Evolutionary conservation across 108 stramenopile genomes (phyloP).

Genomic region (Skeletonema grethae): DNA sequence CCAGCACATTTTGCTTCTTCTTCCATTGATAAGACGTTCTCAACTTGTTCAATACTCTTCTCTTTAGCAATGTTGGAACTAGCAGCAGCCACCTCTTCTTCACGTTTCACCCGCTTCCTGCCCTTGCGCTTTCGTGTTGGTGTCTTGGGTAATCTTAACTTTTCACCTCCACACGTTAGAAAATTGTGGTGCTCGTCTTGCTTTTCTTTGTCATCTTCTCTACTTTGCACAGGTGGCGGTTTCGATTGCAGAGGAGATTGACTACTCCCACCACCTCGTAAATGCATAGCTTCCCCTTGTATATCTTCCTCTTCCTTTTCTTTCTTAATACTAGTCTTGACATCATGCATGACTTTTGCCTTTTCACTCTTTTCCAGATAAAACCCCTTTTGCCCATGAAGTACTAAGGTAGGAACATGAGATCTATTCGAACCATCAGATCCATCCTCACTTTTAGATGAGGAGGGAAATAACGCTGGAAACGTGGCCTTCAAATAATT

Average conservation of each 20-base stretch:
- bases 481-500: conserved; percentile 36
- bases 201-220: background rate
- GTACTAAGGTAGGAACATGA: conserved; percentile 67
- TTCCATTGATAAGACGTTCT: background rate
- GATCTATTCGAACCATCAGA: conserved; percentile 6
- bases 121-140: conserved; percentile 6
- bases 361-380: conserved; percentile 17
- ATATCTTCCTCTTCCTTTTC: background rate
- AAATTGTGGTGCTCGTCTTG: background rate
- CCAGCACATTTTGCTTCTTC: background rate
- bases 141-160: conserved; percentile 2
- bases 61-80: background rate
- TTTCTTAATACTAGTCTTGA: background rate
- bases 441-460: background rate
- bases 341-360: background rate
- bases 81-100: background rate
- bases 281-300: background rate
- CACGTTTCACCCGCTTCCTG: conserved; percentile 6
- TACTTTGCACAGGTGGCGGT: background rate
- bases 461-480: conserved; percentile 44
- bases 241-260: background rate
- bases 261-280: conserved; percentile 2
- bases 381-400: conserved; percentile 74
- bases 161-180: conserved; percentile 4
- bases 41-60: background rate